phyloP scores from a whole-genome alignment of 768 basidiomycete genomes.

The Termitomyces titanicus region DNA sequence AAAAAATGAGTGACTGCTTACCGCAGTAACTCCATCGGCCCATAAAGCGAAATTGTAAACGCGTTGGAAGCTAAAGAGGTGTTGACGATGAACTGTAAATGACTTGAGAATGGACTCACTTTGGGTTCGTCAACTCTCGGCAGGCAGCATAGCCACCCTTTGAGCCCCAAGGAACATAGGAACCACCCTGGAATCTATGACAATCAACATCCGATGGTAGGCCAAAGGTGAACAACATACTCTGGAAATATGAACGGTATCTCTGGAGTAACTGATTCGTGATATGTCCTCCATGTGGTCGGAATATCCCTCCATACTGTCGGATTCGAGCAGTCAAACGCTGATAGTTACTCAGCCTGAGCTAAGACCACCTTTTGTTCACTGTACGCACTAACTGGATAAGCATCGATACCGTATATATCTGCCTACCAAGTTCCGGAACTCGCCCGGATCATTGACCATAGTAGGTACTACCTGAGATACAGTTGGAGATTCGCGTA shows the following conservation, averaged over 20 bases:
- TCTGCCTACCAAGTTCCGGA: slow-evolving; percentile 13
- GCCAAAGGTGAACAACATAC: background rate
- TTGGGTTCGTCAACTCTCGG: slow-evolving; percentile 13
- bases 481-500: background rate
- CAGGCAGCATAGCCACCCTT: slow-evolving; percentile 10
- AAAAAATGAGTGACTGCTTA: background rate
- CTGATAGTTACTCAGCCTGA: background rate
- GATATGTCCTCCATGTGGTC: slow-evolving; percentile 16
- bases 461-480: slow-evolving; percentile 13
- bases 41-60: slow-evolving; percentile 15
- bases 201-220: background rate
- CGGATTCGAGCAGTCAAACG: slow-evolving; percentile 14
- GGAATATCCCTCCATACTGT: slow-evolving; percentile 14
- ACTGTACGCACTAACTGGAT: slow-evolving; percentile 11
- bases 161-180: slow-evolving; percentile 14
- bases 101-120: slow-evolving; percentile 1
- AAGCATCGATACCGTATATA: slow-evolving; percentile 17
- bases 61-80: slow-evolving; percentile 11
- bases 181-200: slow-evolving; percentile 14
- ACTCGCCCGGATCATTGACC: slow-evolving; percentile 15
- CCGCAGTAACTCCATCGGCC: slow-evolving; percentile 17
- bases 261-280: slow-evolving; percentile 12
- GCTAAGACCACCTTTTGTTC: background rate
- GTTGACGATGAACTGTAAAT: background rate
- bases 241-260: slow-evolving; percentile 18